A percentile compares a stretch with the other conserved stretches of the same genome.
Evolutionary conservation across 148 eudicot species (phyloP).

Genomic region (Spergularia bocconei): DNA sequence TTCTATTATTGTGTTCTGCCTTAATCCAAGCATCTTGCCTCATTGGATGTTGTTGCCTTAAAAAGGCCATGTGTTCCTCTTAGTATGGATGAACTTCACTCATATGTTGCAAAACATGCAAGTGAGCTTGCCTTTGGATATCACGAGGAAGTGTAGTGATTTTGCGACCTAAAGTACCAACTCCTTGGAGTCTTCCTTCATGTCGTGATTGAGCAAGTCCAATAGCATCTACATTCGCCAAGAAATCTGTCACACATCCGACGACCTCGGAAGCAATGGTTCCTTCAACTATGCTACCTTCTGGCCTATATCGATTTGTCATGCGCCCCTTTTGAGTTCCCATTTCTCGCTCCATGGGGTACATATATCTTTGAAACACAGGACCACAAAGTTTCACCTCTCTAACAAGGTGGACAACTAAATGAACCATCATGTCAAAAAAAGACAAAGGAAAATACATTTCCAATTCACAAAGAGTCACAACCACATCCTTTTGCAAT

Average conservation of each 20-base stretch:
- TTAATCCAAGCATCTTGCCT: background rate
- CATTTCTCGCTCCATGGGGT: no score
- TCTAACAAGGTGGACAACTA: no score
- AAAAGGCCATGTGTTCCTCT: background rate
- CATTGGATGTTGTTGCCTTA: background rate
- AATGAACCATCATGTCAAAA: slow-evolving; percentile 20
- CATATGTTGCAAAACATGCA: background rate
- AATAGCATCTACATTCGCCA: background rate
- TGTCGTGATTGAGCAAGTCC: slow-evolving; percentile 4
- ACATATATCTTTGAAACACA: no score
- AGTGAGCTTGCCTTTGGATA: background rate
- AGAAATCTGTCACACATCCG: background rate
- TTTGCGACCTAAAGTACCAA: background rate
- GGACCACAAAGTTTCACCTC: no score
- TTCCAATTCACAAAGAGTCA: no score
- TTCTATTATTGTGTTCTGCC: background rate
- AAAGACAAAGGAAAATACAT: slow-evolving; percentile 20
- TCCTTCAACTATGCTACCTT: slow-evolving; percentile 12
- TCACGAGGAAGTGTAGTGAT: background rate
- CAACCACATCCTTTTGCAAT: background rate
- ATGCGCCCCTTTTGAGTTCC: no score
- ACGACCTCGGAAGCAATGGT: slow-evolving; percentile 8
- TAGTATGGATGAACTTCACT: slow-evolving; percentile 10
- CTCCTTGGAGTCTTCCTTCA: background rate
- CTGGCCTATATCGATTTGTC: no score